Conservation (phyloP, 225 moss, liverwort and hornwort genomes). For the Asterella californica region DNA sequence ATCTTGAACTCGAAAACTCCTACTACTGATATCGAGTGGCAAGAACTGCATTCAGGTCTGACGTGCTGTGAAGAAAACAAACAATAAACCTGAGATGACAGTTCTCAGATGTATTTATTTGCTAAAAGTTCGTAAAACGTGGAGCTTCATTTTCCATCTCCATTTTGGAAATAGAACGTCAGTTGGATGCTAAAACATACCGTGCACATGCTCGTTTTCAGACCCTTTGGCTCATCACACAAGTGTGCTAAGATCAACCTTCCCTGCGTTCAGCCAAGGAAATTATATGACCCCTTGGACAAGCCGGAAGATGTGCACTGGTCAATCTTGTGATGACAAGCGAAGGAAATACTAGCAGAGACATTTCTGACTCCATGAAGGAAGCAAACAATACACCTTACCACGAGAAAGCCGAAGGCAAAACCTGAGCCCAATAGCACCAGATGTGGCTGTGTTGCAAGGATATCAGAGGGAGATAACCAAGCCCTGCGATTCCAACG, state of each 20-base stretch:
- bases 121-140: too few species aligned
- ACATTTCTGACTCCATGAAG: neutral
- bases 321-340: neutral
- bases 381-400: constrained; percentile 31
- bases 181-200: constrained; percentile 32
- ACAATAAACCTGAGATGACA: too few species aligned
- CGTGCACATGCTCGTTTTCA: constrained; percentile 97
- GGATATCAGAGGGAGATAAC: constrained; percentile 71
- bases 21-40: neutral
- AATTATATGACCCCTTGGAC: neutral
- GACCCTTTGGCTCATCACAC: constrained; percentile 87
- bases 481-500: constrained; percentile 51
- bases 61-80: neutral
- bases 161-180: neutral
- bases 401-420: constrained; percentile 91
- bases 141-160: too few species aligned
- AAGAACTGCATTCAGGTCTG: neutral
- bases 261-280: constrained; percentile 44
- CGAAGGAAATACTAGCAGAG: neutral
- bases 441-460: constrained; percentile 80
- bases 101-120: too few species aligned
- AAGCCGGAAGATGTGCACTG: neutral
- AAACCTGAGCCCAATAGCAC: constrained; percentile 71
- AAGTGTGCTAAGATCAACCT: constrained; percentile 92
- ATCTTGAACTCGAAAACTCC: neutral